A percentile compares a stretch with the other conserved stretches of the same genome.
Evolutionary conservation across 163 green algal species (phyloP).

Genomic region (Scenedesmus sp.): DNA sequence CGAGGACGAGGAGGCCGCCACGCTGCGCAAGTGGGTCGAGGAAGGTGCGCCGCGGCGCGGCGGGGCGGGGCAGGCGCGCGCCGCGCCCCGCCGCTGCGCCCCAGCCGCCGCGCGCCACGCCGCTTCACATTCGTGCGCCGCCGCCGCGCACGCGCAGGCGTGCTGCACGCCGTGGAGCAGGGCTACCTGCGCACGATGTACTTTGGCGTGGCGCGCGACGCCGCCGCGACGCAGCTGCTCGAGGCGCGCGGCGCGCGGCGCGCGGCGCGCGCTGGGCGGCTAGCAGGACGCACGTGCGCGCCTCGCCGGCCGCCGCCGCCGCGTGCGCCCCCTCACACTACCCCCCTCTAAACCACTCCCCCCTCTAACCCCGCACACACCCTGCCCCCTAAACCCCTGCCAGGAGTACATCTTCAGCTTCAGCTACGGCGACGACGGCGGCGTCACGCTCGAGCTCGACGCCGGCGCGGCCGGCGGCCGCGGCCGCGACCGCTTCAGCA

Average conservation of each 20-base stretch:
- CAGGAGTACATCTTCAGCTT: conserved; percentile 85
- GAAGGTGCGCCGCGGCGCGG: conserved; percentile 55
- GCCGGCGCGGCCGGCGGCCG: conserved; percentile 21
- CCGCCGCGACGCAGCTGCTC: conserved; percentile 72
- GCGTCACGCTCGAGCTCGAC: conserved; percentile 48
- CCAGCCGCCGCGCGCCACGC: not conserved
- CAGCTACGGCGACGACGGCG: conserved; percentile 64
- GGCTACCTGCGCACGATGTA: conserved; percentile 84
- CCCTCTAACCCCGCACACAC: too few relatives aligned
- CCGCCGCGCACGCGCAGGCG: conserved; percentile 59
- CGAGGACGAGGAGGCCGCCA: conserved; percentile 68
- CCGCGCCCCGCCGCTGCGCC: not conserved
- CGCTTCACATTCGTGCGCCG: too few relatives aligned
- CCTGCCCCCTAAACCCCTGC: too few relatives aligned
- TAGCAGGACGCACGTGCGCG: too few relatives aligned
- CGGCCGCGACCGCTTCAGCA: conserved; percentile 44
- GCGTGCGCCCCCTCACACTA: too few relatives aligned
- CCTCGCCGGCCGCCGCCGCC: too few relatives aligned
- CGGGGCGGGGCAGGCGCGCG: too few relatives aligned
- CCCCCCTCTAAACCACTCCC: too few relatives aligned
- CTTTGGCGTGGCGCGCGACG: conserved; percentile 83
- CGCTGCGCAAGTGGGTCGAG: conserved; percentile 87
- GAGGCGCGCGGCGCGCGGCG: too few relatives aligned
- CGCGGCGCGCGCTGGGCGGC: too few relatives aligned
- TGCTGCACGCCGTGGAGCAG: conserved; percentile 80